Evolutionary conservation across 306 rosid species (phyloP), one percentile per base, ranked within the genome.

Genomic region (Citrullus amarus): DNA sequence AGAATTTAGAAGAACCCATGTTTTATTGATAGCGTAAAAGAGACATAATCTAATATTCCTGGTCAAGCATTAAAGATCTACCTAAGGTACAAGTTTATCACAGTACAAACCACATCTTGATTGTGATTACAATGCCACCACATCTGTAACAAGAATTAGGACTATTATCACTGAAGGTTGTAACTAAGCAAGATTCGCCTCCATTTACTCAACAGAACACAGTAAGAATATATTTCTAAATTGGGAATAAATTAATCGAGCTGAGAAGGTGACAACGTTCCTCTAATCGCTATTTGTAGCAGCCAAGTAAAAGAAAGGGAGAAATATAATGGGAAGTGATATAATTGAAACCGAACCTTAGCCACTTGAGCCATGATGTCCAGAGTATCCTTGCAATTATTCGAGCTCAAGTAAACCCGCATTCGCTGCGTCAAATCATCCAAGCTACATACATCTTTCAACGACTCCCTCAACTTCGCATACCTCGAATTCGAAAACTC

Each of bases 371-470:
- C 86, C 96, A 92, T 87, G 58, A 81, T 86, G 76, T 86, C 84
- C 55, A 87, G 89, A 77, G 90, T 82, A 75, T 92, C 95, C 48
- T 87, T 79, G 79, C 97, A 90, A 76, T 86, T 80, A 38, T 85
- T 80, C 55, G 88, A 78, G 78, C 86, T 94, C 84, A 94, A 82
- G 82, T 94, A 87, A 72, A 87, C 82, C 20, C 82, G 67, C 93
- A 94, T 88, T 62, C 98, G 82, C 89, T 81, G 89, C 84, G 83
- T 85, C 87, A 92, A 86, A 81, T 94, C 98, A 44, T 92, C 96
- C 6, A 94, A 92, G 78, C 98, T 92, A 61, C 98, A 94, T 1
- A 94, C 84, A 44, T 87, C 90, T 75, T 84, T 88, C 84, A 94
- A 76, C 48, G 97, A 92, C 68, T 82, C 79, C 76, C 83, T 83